Evolutionary conservation across 2,329 filamentous ascomycete genomes (phyloP).

Genomic region (Sporothrix globosa): DNA sequence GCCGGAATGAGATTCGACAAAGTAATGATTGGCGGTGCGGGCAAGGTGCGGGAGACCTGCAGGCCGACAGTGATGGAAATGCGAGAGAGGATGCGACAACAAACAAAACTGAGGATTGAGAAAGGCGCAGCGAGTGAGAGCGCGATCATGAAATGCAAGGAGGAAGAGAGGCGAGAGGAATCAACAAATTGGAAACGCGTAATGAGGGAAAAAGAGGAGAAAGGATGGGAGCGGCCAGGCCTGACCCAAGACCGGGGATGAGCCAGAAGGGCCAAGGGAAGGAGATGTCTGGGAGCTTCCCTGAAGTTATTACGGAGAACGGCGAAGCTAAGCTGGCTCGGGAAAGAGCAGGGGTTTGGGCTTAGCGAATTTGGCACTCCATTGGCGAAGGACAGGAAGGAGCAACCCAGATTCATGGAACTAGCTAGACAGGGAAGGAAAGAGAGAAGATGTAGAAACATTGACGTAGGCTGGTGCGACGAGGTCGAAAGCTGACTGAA

Average conservation of each 20-base stretch:
- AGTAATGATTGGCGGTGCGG: background rate
- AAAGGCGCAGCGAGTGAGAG: background rate
- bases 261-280: conserved; percentile 19
- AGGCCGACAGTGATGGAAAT: conserved; percentile 17
- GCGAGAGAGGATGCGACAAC: background rate
- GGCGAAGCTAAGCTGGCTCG: conserved; percentile 27
- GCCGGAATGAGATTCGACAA: background rate
- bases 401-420: conserved; percentile 6
- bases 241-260: background rate
- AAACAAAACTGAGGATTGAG: background rate
- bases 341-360: conserved; percentile 20
- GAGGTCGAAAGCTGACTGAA: background rate
- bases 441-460: background rate
- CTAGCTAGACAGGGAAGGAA: conserved; percentile 10
- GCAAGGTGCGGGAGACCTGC: conserved; percentile 4
- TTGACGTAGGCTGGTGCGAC: background rate
- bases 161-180: conserved; percentile 9
- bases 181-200: conserved; percentile 26
- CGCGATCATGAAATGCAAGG: conserved; percentile 1
- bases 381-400: background rate
- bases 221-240: conserved; percentile 17
- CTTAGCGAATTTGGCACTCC: background rate
- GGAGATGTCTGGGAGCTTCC: conserved; percentile 22
- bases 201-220: conserved; percentile 18
- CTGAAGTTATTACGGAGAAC: conserved; percentile 8